Conservation (phyloP, 768 basidiomycete genomes). For the Hericium alpestre region DNA sequence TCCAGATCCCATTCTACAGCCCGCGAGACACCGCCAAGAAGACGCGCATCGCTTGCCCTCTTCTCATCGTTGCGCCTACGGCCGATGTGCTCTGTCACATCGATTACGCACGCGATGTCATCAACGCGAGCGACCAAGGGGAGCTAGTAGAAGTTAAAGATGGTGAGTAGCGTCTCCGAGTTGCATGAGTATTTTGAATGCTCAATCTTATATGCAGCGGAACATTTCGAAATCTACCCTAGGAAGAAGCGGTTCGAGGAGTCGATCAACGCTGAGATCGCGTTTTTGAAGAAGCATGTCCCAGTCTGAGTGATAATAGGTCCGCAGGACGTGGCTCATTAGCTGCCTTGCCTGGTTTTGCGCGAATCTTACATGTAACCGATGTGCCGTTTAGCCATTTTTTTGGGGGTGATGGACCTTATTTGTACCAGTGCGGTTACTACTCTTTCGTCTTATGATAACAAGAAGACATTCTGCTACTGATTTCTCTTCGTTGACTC, state of each 20-base stretch:
- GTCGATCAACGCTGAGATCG: background rate
- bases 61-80: background rate
- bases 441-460: no score
- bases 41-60: background rate
- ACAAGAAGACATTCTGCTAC: no score
- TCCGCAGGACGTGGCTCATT: no score
- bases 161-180: background rate
- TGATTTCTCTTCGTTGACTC: no score
- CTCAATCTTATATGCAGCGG: background rate
- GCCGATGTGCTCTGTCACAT: background rate
- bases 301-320: background rate
- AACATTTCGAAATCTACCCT: background rate
- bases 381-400: no score
- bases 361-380: no score
- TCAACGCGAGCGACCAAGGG: background rate
- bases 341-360: no score
- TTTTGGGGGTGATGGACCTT: no score
- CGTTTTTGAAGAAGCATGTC: background rate
- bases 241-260: background rate
- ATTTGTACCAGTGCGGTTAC: no score
- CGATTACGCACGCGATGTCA: background rate
- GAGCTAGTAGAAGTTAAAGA: background rate
- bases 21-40: background rate
- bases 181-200: background rate
- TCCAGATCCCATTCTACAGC: background rate